phyloP scores from a whole-genome alignment of 169 alveolate species.

The Plasmodium malariae region DNA sequence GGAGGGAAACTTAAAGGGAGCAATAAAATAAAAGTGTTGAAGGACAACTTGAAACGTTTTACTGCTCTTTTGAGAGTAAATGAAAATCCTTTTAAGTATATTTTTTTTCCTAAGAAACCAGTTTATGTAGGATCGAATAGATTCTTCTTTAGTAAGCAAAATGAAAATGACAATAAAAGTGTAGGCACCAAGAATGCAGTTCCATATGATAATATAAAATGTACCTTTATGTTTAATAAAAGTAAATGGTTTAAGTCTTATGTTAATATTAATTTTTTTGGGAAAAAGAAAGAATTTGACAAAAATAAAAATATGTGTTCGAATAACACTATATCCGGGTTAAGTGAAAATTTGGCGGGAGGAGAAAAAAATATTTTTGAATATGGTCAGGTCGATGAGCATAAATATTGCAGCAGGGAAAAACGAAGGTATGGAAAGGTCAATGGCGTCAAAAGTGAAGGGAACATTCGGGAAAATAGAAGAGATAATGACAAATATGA shows the following conservation, averaged over 20 bases:
- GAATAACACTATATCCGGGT: neutral
- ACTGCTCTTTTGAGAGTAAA: neutral
- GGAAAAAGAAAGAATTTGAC: neutral
- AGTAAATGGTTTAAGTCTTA: neutral
- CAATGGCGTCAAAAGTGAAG: too few relatives aligned
- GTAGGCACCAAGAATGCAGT: neutral
- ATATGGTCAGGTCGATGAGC: too few relatives aligned
- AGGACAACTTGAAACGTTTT: neutral
- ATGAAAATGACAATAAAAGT: neutral
- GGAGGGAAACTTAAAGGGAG: constrained; percentile 1
- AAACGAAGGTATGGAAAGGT: too few relatives aligned
- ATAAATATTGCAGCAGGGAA: too few relatives aligned
- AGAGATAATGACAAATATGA: too few relatives aligned
- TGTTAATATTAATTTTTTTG: neutral
- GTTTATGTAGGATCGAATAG: neutral
- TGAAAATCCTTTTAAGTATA: neutral
- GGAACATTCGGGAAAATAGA: too few relatives aligned
- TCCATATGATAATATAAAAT: neutral
- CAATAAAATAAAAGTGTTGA: constrained; percentile 7
- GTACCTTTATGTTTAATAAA: neutral
- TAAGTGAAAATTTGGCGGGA: neutral
- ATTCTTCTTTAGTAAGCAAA: neutral
- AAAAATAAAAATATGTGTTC: neutral
- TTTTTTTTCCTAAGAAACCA: neutral
- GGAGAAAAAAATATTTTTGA: too few relatives aligned